These are phyloP conservation scores for Candida sphagnicola DNA, from an alignment of 805 yeast species.

Conservation along the genomic window DNA sequence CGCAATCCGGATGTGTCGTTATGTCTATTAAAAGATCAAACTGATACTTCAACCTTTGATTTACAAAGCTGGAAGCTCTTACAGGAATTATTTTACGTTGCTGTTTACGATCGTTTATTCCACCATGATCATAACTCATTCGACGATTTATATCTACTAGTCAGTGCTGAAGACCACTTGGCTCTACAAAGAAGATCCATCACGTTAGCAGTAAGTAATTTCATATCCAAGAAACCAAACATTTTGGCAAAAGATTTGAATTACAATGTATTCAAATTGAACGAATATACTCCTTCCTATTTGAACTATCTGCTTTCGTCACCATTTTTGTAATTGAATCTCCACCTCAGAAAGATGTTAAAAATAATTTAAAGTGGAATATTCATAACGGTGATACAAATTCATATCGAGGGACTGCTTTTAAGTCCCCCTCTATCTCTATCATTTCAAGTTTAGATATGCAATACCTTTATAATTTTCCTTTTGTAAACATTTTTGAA, in stretches of 20 bases:
- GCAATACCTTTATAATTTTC: too few species aligned
- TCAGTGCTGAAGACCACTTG: background rate
- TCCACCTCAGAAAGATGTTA: too few species aligned
- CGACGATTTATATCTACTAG: background rate
- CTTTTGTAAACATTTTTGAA: too few species aligned
- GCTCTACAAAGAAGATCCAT: background rate
- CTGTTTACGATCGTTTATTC: slow-evolving; percentile 22
- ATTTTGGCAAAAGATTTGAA: background rate
- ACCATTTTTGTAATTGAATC: too few species aligned
- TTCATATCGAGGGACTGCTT: too few species aligned
- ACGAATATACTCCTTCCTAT: background rate
- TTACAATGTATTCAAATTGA: background rate
- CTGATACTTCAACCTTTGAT: slow-evolving; percentile 9
- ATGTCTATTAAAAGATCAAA: slow-evolving; percentile 9
- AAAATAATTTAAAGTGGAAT: too few species aligned
- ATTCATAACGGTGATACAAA: too few species aligned
- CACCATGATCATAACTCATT: slow-evolving; percentile 6
- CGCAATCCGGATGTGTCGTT: slow-evolving; percentile 14
- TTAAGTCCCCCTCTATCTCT: too few species aligned
- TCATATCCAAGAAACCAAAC: background rate
- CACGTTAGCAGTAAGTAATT: background rate
- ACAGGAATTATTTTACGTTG: slow-evolving; percentile 24
- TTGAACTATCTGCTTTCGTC: too few species aligned
- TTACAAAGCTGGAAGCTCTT: slow-evolving; percentile 11
- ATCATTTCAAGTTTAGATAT: too few species aligned